Evolutionary conservation across 164 flowering plant species (phyloP).

Genomic region (Cinnamomum micranthum): DNA sequence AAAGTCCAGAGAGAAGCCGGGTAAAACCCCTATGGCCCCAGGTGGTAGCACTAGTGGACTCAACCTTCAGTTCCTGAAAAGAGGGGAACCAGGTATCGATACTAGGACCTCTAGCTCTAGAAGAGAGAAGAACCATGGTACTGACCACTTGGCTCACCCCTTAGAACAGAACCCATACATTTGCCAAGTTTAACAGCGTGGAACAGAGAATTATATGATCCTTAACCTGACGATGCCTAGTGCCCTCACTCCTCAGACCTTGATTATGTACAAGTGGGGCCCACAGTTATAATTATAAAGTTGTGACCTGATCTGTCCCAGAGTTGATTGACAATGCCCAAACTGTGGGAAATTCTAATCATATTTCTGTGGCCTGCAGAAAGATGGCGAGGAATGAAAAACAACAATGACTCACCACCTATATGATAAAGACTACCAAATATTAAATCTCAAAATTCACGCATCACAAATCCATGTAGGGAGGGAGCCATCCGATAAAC

Average conservation of each 20-base stretch:
- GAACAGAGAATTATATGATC: neutral
- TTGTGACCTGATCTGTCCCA: neutral
- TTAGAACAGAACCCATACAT: no score
- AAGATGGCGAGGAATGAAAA: neutral
- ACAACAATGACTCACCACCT: neutral
- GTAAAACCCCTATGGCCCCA: no score
- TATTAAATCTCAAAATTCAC: no score
- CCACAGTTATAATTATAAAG: no score
- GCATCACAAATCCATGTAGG: neutral
- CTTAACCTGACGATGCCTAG: neutral
- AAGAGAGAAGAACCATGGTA: no score
- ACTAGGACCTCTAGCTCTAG: no score
- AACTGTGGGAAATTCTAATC: neutral
- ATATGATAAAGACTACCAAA: neutral
- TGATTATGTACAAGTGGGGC: neutral
- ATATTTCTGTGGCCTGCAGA: neutral
- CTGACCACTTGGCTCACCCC: no score
- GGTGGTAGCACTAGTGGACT: no score
- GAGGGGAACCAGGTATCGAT: no score
- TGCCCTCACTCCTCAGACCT: neutral
- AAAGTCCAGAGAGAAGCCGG: no score
- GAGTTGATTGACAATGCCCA: neutral
- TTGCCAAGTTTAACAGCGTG: no score
- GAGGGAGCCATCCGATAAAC: neutral
- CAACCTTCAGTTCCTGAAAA: no score